These are phyloP conservation scores for Hebeloma cylindrosporum DNA, from an alignment of 768 basidiomycete species.

Conservation along the genomic window DNA sequence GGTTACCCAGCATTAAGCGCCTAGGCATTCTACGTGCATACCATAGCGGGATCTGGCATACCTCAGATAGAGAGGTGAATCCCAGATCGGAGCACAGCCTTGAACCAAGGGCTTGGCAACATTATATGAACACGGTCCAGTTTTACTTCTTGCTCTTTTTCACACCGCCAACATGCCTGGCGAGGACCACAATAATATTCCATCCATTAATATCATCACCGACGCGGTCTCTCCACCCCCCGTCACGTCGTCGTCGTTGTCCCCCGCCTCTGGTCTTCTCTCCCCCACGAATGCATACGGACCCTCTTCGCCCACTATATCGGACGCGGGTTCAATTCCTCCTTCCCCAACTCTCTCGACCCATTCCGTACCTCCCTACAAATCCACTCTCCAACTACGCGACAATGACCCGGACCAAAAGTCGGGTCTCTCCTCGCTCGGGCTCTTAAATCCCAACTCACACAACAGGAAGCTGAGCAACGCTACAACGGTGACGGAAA, in stretches of 20 bases:
- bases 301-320: constrained; percentile 16
- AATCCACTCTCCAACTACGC: constrained; percentile 57
- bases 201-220: constrained; percentile 34
- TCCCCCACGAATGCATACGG: constrained; percentile 17
- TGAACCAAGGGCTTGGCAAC: constrained; percentile 6
- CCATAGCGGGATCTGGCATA: no score
- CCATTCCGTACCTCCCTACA: constrained; percentile 60
- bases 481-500: constrained; percentile 57
- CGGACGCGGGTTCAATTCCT: constrained; percentile 39
- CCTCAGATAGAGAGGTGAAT: no score
- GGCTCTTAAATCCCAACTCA: constrained; percentile 41
- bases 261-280: constrained; percentile 14
- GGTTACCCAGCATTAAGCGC: no score
- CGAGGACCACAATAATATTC: constrained; percentile 21
- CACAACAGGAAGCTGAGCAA: constrained; percentile 58
- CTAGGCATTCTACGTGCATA: no score
- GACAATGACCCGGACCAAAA: constrained; percentile 66
- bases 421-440: constrained; percentile 51
- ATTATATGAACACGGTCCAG: neutral
- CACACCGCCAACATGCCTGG: constrained; percentile 18
- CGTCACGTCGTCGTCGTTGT: constrained; percentile 13
- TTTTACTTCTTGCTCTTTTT: constrained; percentile 1
- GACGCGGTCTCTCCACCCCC: constrained; percentile 19
- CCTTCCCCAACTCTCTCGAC: constrained; percentile 79
- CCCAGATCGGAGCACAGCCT: constrained; percentile 2